phyloP scores from a whole-genome alignment of 768 basidiomycete species.

The Lactarius pseudohatsudake region DNA sequence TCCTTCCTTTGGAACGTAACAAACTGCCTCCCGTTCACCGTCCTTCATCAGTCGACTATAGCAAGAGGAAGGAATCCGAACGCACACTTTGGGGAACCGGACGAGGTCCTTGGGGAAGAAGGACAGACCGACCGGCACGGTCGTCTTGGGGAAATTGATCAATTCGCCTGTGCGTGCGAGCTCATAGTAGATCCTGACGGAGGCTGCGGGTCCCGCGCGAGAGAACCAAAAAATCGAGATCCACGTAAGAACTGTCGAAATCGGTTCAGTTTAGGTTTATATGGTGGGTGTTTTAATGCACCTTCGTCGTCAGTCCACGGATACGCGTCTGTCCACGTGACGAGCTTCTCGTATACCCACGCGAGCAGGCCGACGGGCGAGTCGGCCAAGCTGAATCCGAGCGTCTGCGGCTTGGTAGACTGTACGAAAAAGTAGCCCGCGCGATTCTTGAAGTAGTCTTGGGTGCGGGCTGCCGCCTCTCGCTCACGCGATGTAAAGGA shows the following conservation, averaged over 20 bases:
- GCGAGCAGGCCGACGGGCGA: no score
- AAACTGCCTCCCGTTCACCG: not conserved
- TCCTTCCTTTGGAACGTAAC: constrained; percentile 35
- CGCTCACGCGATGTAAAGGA: constrained; percentile 36
- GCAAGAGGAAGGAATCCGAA: rapidly evolving
- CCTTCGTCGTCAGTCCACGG: constrained; percentile 57
- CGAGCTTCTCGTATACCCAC: constrained; percentile 37
- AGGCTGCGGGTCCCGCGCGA: constrained; percentile 56
- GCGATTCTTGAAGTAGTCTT: constrained; percentile 27
- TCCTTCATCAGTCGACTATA: not conserved
- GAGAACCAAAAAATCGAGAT: constrained; percentile 53
- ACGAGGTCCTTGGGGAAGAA: no score
- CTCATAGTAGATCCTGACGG: constrained; percentile 63
- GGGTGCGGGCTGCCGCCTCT: constrained; percentile 38
- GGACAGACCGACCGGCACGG: no score
- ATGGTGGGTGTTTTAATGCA: constrained; percentile 21
- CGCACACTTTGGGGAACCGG: no score
- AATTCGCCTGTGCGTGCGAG: not conserved
- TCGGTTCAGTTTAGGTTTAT: not conserved
- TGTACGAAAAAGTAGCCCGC: no score
- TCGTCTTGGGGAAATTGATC: no score
- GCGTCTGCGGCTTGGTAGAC: no score
- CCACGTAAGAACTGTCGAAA: constrained; percentile 55
- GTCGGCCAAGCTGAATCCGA: no score
- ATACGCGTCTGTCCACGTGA: constrained; percentile 42